Evolutionary conservation across 2,329 filamentous ascomycete genomes (phyloP).

Genomic region (Balansia obtecta): DNA sequence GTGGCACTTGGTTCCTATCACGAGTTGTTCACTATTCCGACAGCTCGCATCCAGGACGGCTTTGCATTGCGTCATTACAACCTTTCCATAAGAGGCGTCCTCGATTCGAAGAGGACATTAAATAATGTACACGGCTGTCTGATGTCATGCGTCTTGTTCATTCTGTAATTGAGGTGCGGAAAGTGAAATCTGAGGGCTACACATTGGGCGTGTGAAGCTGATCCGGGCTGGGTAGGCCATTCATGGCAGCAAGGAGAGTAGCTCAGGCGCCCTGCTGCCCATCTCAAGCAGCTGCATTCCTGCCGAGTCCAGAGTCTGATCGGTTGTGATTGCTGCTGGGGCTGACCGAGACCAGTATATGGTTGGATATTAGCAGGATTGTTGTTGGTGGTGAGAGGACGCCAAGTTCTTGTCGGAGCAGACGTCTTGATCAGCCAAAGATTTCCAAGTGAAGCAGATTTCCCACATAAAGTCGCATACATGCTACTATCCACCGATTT

Average conservation of each 20-base stretch:
- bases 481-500: too few species aligned
- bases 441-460: too few species aligned
- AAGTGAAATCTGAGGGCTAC: too few species aligned
- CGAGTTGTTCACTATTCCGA: background rate
- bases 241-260: background rate
- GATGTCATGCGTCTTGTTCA: conserved; percentile 1
- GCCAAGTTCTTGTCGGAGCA: background rate
- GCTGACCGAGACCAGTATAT: background rate
- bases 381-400: background rate
- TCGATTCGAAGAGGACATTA: background rate
- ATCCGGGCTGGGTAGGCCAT: background rate
- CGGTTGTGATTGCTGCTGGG: background rate
- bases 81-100: background rate
- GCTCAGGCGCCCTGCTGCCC: background rate
- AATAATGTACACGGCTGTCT: background rate
- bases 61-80: background rate
- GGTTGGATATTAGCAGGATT: background rate
- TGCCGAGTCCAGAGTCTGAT: background rate
- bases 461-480: too few species aligned
- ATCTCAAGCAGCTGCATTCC: background rate
- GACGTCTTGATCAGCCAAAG: background rate
- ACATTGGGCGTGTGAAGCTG: background rate
- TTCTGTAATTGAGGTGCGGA: background rate
- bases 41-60: background rate
- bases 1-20: background rate